phyloP scores from a whole-genome alignment of 2,329 filamentous ascomycete genomes.

The Penicillium sp. region DNA sequence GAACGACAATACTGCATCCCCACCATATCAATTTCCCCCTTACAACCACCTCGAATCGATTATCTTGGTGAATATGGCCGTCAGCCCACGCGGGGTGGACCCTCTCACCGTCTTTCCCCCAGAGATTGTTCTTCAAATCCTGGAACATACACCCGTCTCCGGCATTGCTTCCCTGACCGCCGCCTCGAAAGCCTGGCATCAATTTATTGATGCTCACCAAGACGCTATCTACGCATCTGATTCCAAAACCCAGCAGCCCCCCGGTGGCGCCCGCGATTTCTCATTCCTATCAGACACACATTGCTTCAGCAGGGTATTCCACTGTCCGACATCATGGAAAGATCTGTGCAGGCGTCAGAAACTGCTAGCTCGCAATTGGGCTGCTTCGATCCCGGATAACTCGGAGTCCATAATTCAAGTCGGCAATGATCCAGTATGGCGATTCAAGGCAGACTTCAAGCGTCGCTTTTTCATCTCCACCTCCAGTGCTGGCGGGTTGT shows the following conservation, averaged over 20 bases:
- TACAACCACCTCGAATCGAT: constrained; percentile 1
- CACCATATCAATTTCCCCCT: constrained; percentile 1
- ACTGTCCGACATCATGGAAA: constrained; percentile 42
- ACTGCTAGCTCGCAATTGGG: constrained; percentile 42
- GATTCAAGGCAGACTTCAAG: constrained; percentile 47
- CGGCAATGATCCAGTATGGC: constrained; percentile 44
- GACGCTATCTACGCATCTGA: constrained; percentile 41
- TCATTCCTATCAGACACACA: constrained; percentile 26
- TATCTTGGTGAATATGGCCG: constrained; percentile 16
- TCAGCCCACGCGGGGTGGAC: constrained; percentile 17
- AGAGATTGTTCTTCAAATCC: constrained; percentile 41
- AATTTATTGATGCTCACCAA: constrained; percentile 44
- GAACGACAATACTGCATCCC: constrained; percentile 8
- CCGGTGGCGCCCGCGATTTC: constrained; percentile 29
- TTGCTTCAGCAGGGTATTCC: constrained; percentile 36
- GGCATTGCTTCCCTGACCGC: constrained; percentile 37
- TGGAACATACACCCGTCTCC: constrained; percentile 38
- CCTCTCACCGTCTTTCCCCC: constrained; percentile 35
- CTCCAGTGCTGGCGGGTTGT: constrained; percentile 45
- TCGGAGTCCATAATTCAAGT: constrained; percentile 43
- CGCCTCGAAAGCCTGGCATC: constrained; percentile 39
- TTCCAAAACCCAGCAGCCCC: constrained; percentile 31
- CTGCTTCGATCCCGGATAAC: constrained; percentile 30
- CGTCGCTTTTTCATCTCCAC: constrained; percentile 47
- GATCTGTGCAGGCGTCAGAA: constrained; percentile 44